Conservation (phyloP, 1,139 yeast species). For the Pichia sp. region DNA sequence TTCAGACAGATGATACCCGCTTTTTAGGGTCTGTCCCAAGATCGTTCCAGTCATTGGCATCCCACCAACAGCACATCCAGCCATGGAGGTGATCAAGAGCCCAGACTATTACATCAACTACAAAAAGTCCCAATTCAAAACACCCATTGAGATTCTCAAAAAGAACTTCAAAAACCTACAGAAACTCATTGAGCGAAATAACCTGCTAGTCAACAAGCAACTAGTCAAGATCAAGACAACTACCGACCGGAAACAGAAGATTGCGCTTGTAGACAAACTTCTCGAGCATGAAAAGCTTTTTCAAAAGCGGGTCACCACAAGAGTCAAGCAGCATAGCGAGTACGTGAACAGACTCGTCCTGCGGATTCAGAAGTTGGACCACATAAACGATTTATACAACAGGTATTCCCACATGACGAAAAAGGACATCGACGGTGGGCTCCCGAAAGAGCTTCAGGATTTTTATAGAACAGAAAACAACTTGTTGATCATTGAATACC, state of each 20-base stretch:
- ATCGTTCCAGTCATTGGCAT: not conserved
- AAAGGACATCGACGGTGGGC: not conserved
- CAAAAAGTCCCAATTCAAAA: conserved; percentile 43
- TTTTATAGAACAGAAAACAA: conserved; percentile 66
- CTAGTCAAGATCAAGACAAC: conserved; percentile 30
- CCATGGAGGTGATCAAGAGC: conserved; percentile 10
- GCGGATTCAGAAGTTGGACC: conserved; percentile 41
- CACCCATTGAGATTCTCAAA: conserved; percentile 57
- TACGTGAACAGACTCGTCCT: conserved; percentile 44
- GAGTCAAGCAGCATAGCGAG: conserved; percentile 48
- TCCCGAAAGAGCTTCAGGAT: conserved; percentile 15
- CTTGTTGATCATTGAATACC: conserved; percentile 53
- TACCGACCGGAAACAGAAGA: conserved; percentile 29
- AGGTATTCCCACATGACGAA: not conserved
- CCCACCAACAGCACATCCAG: not conserved
- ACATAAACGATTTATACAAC: conserved; percentile 26
- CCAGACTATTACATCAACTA: conserved; percentile 11
- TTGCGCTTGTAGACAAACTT: conserved; percentile 33
- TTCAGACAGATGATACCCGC: too few relatives aligned
- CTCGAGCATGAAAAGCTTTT: conserved; percentile 46
- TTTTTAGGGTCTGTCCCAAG: too few relatives aligned
- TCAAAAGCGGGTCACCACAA: conserved; percentile 39
- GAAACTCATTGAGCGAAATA: conserved; percentile 53
- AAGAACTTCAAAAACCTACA: conserved; percentile 56
- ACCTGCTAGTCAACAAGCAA: conserved; percentile 40